Base-by-base conservation (phyloP, 129 eudicot genomes). In the Centaurea solstitialis region DNA sequence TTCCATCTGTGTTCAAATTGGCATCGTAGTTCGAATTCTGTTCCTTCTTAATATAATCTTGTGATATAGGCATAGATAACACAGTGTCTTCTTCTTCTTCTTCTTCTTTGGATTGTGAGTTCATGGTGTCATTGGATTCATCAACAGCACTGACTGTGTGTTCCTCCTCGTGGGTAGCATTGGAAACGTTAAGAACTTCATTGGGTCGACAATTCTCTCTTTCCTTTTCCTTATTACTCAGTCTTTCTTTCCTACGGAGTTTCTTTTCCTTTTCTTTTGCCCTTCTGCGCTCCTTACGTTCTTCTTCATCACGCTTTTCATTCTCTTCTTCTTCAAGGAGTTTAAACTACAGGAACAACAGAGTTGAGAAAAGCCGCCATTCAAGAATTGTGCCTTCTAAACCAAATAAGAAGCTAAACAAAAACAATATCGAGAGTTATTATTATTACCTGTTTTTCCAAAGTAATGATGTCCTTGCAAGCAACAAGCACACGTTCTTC, bases 271-370 rank as follows among this genome's bases (percentile, higher is more conserved):
- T 89, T 82, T 95, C 99, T 90, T 95, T 92, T 62, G 80, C 87
- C 79, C 87, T 89, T 80, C 84, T 92, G 21, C 97, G 89, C 64
- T 95, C 99, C 86, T 92, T 90, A 9, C 97, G 88, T 82, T 92
- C 98, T 86, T 95, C 99, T 80, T 95, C 99, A 82, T 92, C 94
- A 9, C 94, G 92, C 78, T 90, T 95, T 89, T 95, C 99, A 74
- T 89, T 95, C 87, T 95, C 99, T 86, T 95, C 99, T 84, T 95
- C 99, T 87, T 95, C 98, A 70, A 95, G 97, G 71, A 95, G 98
- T 82, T 95, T 95, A 84, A 75, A 86, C 99, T 95, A 85, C 18
- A 28, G 20, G 89, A 43, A 50, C 23, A 74, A 28, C 4, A 41
- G 61, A 72, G 39, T 17, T 78, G 12, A 30, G 30, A 81, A 26